These are phyloP conservation scores for Hura crepitans DNA, from an alignment of 441 rosid genomes.

Conservation along the genomic window DNA sequence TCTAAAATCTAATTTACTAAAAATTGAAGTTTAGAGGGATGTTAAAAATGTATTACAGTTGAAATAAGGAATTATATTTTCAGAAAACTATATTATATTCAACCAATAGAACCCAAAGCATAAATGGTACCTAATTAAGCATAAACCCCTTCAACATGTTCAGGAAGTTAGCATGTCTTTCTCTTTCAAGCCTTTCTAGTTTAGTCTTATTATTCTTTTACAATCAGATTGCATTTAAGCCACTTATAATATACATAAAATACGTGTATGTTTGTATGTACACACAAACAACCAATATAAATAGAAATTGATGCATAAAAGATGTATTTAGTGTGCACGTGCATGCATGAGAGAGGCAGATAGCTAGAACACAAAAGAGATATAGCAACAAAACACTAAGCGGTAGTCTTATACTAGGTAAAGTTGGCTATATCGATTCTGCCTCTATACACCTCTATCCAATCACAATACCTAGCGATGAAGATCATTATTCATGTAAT, in stretches of 20 bases:
- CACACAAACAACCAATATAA: background rate
- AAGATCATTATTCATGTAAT: too few species aligned
- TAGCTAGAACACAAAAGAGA: background rate
- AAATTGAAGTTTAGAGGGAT: background rate
- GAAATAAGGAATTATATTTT: background rate
- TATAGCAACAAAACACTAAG: too few species aligned
- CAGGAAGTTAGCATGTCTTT: slow-evolving; percentile 70
- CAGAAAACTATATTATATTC: background rate
- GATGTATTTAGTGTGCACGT: background rate
- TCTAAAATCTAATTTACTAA: background rate
- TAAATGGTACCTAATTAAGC: slow-evolving; percentile 61
- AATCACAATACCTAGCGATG: too few species aligned
- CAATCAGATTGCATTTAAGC: slow-evolving; percentile 25
- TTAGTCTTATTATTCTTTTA: slow-evolving; percentile 82
- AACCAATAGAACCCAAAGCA: too few species aligned
- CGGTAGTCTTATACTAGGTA: too few species aligned
- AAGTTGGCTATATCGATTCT: too few species aligned
- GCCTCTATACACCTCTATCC: too few species aligned
- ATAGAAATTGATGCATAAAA: background rate
- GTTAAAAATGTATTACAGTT: background rate
- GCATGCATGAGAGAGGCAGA: background rate
- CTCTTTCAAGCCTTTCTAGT: slow-evolving; percentile 79
- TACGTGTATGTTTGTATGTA: background rate
- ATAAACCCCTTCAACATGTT: slow-evolving; percentile 92
- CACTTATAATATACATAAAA: slow-evolving; percentile 1